These are phyloP conservation scores for Paraurostyla sp. DNA, from an alignment of 73 alveolate genomes.

Conservation along the genomic window DNA sequence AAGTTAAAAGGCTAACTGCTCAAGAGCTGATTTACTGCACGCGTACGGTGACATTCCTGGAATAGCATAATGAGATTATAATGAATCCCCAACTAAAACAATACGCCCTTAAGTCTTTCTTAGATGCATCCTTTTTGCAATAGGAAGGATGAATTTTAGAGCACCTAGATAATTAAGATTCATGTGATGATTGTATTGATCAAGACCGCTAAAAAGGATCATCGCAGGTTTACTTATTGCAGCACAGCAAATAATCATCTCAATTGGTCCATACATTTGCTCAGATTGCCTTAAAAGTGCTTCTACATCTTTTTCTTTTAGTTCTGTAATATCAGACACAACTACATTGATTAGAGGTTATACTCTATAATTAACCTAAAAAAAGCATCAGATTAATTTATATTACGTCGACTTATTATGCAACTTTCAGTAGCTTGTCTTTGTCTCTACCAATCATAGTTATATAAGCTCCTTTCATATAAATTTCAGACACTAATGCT, in stretches of 20 bases:
- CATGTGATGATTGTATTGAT: constrained; percentile 42
- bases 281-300: neutral
- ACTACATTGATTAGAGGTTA: constrained; percentile 36
- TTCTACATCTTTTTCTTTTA: constrained; percentile 36
- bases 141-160: constrained; percentile 11
- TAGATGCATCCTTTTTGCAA: constrained; percentile 39
- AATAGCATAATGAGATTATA: constrained; percentile 24
- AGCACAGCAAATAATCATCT: constrained; percentile 38
- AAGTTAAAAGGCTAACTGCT: constrained; percentile 25
- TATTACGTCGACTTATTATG: constrained; percentile 55
- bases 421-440: constrained; percentile 9
- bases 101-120: constrained; percentile 18
- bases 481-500: constrained; percentile 46
- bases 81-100: constrained; percentile 39
- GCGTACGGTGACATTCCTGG: constrained; percentile 55
- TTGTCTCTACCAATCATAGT: constrained; percentile 60
- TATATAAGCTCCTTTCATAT: constrained; percentile 59
- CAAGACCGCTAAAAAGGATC: constrained; percentile 23
- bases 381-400: neutral
- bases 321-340: constrained; percentile 20
- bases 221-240: constrained; percentile 42
- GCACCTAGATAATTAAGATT: constrained; percentile 48
- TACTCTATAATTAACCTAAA: constrained; percentile 1
- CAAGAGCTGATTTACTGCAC: constrained; percentile 53
- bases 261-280: constrained; percentile 38